Base-by-base conservation (phyloP, 148 eudicot species). In the Rhododendron simsii region DNA sequence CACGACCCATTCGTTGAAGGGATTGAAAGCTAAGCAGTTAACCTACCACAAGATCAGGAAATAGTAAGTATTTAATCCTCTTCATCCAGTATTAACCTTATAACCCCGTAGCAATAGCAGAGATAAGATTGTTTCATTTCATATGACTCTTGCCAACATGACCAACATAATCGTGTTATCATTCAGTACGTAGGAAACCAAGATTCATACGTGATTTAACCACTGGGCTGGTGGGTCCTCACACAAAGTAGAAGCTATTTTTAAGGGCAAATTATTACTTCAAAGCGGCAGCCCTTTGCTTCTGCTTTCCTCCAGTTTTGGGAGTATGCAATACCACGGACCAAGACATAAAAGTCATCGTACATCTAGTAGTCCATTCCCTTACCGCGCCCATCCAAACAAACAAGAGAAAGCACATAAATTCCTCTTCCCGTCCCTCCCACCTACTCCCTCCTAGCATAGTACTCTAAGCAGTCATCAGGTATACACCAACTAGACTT, bases 1-100 rank as follows among this genome's bases (percentile, higher is more conserved):
- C 86, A 93, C 93, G 69, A 93, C 90, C 96, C 96, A 94, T 86
- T 94, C 96, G 80, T 94, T 93, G 67, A 91, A 89, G 28, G 96
- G 96, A 85, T 96, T 96, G 87, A 96, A 96, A 74, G 94, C 92
- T 89, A 93, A 87, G 96, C 93, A 93, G 84, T 90, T 93, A 63
- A 93, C 94, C 93, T 91, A 86, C 78, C 23, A 89, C 69, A 84
- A 78, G 33, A 37, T 20, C 11, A 33, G 51, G 75, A n/a, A 35
- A 83, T 81, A 87, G 10, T 15, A 50, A 28, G 81, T n/a, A 44
- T 67, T 10, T 6, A 83, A 20, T 53, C 83, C 57, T 41, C 69
- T 73, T 20, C 80, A 84, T 47, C 35, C 47, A 20, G 63, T 73
- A 71, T 18, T 11, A 84, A 48, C 16, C 59, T 83, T 76, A 44